These are phyloP conservation scores for Phytophthora boehmeriae DNA, from an alignment of 352 stramenopile species.

Conservation along the genomic window DNA sequence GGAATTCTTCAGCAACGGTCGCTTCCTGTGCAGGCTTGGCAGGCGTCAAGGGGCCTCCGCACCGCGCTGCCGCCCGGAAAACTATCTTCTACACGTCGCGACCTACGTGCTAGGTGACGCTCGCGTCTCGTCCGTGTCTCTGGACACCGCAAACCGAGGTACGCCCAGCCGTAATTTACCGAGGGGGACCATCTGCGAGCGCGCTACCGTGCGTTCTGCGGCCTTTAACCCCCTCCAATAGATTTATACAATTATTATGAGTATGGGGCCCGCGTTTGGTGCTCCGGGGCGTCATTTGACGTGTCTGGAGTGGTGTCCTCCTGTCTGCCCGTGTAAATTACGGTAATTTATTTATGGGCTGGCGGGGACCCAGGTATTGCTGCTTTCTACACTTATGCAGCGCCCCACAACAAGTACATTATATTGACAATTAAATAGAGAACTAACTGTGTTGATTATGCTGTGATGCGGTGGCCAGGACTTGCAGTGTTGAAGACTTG, in stretches of 20 bases:
- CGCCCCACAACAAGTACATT: conserved; percentile 11
- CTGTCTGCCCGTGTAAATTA: conserved; percentile 37
- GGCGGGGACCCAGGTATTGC: not conserved
- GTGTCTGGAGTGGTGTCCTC: conserved; percentile 4
- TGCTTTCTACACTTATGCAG: not conserved
- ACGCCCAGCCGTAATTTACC: conserved; percentile 46
- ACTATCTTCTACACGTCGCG: conserved; percentile 32
- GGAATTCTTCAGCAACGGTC: conserved; percentile 23
- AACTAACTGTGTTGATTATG: conserved; percentile 18
- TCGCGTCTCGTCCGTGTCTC: conserved; percentile 15
- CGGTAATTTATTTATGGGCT: conserved; percentile 39
- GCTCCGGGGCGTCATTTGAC: conserved; percentile 5
- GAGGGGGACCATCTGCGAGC: conserved; percentile 10
- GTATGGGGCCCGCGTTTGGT: conserved; percentile 2
- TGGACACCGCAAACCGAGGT: conserved; percentile 42
- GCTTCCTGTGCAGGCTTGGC: conserved; percentile 21
- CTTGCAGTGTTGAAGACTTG: conserved; percentile 12
- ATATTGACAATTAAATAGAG: not conserved
- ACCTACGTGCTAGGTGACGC: conserved; percentile 21
- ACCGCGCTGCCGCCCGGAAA: conserved; percentile 27
- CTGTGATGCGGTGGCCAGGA: conserved; percentile 13
- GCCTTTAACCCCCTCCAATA: not conserved
- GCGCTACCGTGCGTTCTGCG: not conserved
- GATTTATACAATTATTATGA: not conserved
- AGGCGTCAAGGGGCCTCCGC: conserved; percentile 15